Evolutionary conservation across 169 alveolate genomes (phyloP).

Genomic region (Plasmodium chabaudi): DNA sequence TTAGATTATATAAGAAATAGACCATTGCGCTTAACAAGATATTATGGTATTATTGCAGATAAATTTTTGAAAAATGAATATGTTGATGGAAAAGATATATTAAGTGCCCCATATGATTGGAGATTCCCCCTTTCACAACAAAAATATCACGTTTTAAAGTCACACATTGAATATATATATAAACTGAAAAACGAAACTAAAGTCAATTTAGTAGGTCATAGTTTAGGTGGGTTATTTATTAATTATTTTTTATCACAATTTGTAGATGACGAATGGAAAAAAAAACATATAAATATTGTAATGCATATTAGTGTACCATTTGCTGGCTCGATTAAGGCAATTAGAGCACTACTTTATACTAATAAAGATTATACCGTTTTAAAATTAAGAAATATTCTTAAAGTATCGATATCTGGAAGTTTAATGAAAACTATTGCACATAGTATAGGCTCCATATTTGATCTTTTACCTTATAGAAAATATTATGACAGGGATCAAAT

Average conservation of each 20-base stretch:
- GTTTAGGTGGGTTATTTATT: constrained; percentile 63
- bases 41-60: constrained; percentile 11
- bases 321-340: constrained; percentile 43
- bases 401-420: constrained; percentile 43
- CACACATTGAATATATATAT: constrained; percentile 38
- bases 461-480: constrained; percentile 49
- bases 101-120: constrained; percentile 74
- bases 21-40: constrained; percentile 33
- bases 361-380: constrained; percentile 36
- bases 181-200: constrained; percentile 24
- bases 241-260: constrained; percentile 37
- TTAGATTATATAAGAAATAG: constrained; percentile 53
- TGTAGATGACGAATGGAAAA: constrained; percentile 51
- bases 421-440: constrained; percentile 59
- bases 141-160: constrained; percentile 24
- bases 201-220: constrained; percentile 52
- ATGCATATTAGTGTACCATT: constrained; percentile 40
- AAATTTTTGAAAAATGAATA: constrained; percentile 35
- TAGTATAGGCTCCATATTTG: constrained; percentile 32
- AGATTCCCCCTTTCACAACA: constrained; percentile 58
- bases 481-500: constrained; percentile 52
- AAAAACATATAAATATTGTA: constrained; percentile 19
- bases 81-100: constrained; percentile 45
- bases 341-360: constrained; percentile 58
- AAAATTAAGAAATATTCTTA: constrained; percentile 14